Percentiles rank a stretch among this genome's conserved stretches.
These are phyloP conservation scores for Amauroascus verrucosus DNA, from an alignment of 2,329 filamentous ascomycete species.

Conservation along the genomic window DNA sequence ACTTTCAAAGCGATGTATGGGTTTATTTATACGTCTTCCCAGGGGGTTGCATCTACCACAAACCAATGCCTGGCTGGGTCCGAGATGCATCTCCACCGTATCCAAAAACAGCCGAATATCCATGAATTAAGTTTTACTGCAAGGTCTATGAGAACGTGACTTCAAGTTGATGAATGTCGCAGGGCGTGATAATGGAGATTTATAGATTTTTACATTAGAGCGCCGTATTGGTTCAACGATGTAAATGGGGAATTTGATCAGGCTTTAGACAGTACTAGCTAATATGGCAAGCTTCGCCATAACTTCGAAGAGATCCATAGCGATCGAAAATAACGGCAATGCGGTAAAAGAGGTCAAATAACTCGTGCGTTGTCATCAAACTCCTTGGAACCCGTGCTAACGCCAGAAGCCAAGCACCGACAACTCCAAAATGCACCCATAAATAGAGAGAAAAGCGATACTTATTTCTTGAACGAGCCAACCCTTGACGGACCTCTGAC, in stretches of 20 bases:
- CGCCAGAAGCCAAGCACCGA: not conserved
- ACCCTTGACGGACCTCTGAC: conserved; percentile 33
- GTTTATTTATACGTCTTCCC: not conserved
- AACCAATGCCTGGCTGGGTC: not conserved
- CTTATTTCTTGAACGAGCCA: conserved; percentile 33
- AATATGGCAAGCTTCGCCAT: not conserved
- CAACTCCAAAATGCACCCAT: conserved; percentile 8
- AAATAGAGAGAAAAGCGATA: conserved; percentile 2
- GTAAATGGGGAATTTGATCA: not conserved
- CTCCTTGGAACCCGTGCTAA: not conserved
- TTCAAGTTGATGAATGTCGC: not conserved
- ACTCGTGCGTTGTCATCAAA: conserved; percentile 5
- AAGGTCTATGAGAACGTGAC: not conserved
- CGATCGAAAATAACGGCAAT: not conserved
- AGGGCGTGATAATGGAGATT: not conserved
- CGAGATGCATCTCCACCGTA: not conserved
- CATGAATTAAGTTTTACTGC: not conserved
- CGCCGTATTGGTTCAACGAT: not conserved
- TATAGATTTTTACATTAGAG: not conserved
- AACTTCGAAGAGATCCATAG: not conserved
- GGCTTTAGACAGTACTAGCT: not conserved
- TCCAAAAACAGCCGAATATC: not conserved
- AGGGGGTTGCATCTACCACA: not conserved
- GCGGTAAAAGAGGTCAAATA: not conserved
- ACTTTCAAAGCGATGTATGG: not conserved